phyloP scores from a whole-genome alignment of 352 stramenopile genomes.

The Phytophthora melonis region DNA sequence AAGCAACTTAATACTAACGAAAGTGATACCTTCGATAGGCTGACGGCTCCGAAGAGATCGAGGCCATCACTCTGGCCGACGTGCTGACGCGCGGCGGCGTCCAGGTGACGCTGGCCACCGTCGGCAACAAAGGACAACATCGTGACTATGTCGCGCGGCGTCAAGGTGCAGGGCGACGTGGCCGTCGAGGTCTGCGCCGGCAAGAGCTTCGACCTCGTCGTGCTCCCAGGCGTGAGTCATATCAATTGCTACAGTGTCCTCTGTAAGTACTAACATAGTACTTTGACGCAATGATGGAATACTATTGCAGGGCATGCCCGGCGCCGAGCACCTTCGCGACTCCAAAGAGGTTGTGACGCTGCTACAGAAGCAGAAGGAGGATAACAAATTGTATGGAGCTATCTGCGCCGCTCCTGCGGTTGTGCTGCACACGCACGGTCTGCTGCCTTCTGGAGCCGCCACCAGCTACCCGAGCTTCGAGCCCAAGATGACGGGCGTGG shows the following conservation, averaged over 20 bases:
- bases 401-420: slow-evolving; percentile 83
- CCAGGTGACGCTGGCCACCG: slow-evolving; percentile 70
- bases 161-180: slow-evolving; percentile 74
- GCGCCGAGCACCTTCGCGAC: slow-evolving; percentile 76
- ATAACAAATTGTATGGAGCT: slow-evolving; percentile 71
- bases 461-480: slow-evolving; percentile 82
- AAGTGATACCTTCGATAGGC: slow-evolving; percentile 43
- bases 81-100: slow-evolving; percentile 78
- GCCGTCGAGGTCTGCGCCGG: slow-evolving; percentile 70
- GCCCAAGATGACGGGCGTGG: slow-evolving; percentile 58
- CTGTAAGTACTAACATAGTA: slow-evolving; percentile 13
- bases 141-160: slow-evolving; percentile 79
- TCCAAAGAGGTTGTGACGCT: slow-evolving; percentile 63
- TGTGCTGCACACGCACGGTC: slow-evolving; percentile 70
- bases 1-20: slow-evolving; percentile 7
- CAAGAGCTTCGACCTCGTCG: slow-evolving; percentile 70
- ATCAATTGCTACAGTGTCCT: background rate
- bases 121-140: slow-evolving; percentile 72
- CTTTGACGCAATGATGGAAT: background rate
- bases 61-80: slow-evolving; percentile 78
- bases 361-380: slow-evolving; percentile 71
- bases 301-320: slow-evolving; percentile 63
- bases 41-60: slow-evolving; percentile 87
- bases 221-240: slow-evolving; percentile 64
- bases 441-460: slow-evolving; percentile 52